Conservation (phyloP, 371 early-diverging fungal species). For the Mortierella sp. region DNA sequence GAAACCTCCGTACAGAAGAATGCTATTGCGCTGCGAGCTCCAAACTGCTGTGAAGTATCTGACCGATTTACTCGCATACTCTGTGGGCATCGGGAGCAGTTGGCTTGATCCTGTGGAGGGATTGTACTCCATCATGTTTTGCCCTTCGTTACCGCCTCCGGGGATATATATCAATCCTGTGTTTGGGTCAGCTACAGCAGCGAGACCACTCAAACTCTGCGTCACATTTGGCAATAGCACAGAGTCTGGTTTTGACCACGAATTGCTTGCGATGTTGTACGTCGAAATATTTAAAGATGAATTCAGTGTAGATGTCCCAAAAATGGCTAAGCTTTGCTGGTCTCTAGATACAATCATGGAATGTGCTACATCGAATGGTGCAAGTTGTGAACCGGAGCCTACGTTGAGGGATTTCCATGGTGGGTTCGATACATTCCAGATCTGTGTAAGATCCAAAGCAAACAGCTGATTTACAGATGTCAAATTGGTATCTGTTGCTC, state of each 20-base stretch:
- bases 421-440: neutral
- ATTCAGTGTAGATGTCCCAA: neutral
- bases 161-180: conserved; percentile 3
- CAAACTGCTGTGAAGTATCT: neutral
- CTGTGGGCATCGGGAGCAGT: neutral
- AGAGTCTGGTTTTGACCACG: neutral
- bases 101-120: neutral
- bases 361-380: neutral
- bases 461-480: neutral
- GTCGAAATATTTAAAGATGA: neutral
- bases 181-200: neutral
- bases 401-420: neutral
- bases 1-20: neutral
- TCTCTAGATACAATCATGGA: neutral
- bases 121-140: neutral
- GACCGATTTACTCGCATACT: neutral
- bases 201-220: neutral
- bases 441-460: neutral
- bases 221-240: neutral
- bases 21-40: neutral
- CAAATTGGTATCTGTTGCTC: neutral
- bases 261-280: neutral
- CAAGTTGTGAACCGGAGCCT: neutral
- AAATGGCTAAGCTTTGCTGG: neutral
- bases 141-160: neutral